Base-by-base conservation (phyloP, 2,329 filamentous ascomycete genomes). In the Fusarium sp. region DNA sequence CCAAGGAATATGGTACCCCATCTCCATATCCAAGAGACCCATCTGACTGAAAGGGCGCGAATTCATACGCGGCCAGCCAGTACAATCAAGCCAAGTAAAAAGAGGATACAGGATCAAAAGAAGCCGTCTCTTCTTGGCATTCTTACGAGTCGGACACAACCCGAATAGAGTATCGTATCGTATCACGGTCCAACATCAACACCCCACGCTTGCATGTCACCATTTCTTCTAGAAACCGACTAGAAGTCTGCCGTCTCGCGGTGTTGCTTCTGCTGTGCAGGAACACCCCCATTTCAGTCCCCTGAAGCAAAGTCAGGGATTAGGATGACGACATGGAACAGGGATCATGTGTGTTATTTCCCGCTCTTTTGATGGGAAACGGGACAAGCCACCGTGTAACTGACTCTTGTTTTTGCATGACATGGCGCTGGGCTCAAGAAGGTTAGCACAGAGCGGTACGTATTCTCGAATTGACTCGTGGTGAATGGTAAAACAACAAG, bases 171-270 rank as follows among this genome's bases (percentile, higher is more conserved):
- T 15, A 52, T 31, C 15, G 8, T 15, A 64, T 69, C 42, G 53
- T 43, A 39, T 55, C 40, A 59, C 31, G 39, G 53, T 39, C 15
- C 63, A 44, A 51, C 51, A 34, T 47, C 45, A 40, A 40, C 26
- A 19, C 43, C 51, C 64, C 56, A 53, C 52, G 60, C 28, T 14
- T 44, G 14, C 45, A 26, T 38, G 21, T 51, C 22, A n/a, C 26
- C 22, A 14, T 22, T 47, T 53, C 56, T 74, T 74, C 72, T 74
- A 67, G 72, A 74, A 74, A 47, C 64, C 52, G 57, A 62, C 65
- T 69, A 71, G 70, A 74, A 74, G 55, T 15, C 40, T 7, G 22
- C 40, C 7, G 39, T 36, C 17, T 44, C 17, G 8, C 34, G 17
- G 34, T 17, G 34, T 13, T 28, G 42, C 36, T 22, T 10, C 40